Percentiles rank a stretch among this genome's conserved stretches.
These are phyloP conservation scores for Sequoia sempervirens DNA, from an alignment of 75 land plant species.

Conservation along the genomic window DNA sequence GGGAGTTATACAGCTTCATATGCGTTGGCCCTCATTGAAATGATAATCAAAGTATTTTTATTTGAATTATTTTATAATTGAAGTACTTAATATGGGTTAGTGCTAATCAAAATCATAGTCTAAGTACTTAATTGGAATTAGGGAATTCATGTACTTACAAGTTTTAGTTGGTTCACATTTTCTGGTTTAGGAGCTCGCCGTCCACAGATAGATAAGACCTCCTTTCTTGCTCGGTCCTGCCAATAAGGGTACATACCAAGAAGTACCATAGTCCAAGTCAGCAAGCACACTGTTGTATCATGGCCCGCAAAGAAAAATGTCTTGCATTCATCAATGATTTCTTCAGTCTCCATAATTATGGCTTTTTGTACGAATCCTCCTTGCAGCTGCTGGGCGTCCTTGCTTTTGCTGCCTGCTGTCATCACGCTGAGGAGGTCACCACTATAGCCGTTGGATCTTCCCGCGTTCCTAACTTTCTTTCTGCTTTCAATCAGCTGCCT, in stretches of 20 bases:
- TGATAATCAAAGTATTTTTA: neutral
- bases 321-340: conserved; percentile 31
- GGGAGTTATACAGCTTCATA: neutral
- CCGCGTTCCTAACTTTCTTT: conserved; percentile 5
- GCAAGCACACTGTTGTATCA: conserved; percentile 22
- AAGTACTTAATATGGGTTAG: neutral
- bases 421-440: conserved; percentile 6
- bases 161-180: conserved; percentile 1
- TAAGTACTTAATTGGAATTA: neutral
- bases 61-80: neutral
- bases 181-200: conserved; percentile 6
- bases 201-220: conserved; percentile 9
- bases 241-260: conserved; percentile 16
- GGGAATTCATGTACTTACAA: conserved; percentile 1
- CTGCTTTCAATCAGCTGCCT: conserved; percentile 17
- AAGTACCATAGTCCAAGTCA: conserved; percentile 22
- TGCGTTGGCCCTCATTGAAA: neutral
- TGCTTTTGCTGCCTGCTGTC: conserved; percentile 1
- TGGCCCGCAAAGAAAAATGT: conserved; percentile 38
- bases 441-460: conserved; percentile 5
- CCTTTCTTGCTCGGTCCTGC: conserved; percentile 26
- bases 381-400: neutral
- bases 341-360: conserved; percentile 15
- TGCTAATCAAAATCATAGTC: neutral
- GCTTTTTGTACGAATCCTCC: neutral